Conservation (phyloP, 768 basidiomycete species). For the Russula griseocarnosa region DNA sequence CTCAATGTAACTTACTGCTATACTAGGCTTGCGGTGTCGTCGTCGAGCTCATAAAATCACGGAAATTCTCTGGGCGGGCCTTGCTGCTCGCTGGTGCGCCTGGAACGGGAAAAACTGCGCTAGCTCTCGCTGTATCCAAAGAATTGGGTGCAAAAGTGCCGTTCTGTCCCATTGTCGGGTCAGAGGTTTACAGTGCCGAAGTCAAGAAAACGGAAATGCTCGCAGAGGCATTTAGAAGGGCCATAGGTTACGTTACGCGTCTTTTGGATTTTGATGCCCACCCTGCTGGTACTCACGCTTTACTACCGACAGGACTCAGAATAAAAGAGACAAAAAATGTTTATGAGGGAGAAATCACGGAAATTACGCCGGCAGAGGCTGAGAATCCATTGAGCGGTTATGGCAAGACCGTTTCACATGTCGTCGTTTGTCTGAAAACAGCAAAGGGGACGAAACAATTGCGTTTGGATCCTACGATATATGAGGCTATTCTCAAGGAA, state of each 20-base stretch:
- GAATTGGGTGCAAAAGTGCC: conserved; percentile 94
- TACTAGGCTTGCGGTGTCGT: conserved; percentile 84
- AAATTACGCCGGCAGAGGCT: conserved; percentile 93
- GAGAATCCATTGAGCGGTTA: conserved; percentile 97
- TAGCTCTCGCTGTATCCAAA: conserved; percentile 92
- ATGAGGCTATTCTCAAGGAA: conserved; percentile 96
- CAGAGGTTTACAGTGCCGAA: conserved; percentile 93
- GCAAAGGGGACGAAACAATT: conserved; percentile 82
- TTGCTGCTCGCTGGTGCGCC: conserved; percentile 91
- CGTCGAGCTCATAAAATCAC: conserved; percentile 83
- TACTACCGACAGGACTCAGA: conserved; percentile 61
- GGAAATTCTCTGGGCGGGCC: conserved; percentile 91
- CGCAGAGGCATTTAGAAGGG: conserved; percentile 89
- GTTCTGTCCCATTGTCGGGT: conserved; percentile 98
- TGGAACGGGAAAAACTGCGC: conserved; percentile 96
- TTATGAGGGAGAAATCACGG: conserved; percentile 97
- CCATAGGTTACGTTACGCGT: conserved; percentile 76
- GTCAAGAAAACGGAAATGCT: conserved; percentile 99
- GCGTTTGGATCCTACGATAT: conserved; percentile 89
- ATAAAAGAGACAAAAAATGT: conserved; percentile 99
- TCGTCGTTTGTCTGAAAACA: conserved; percentile 95
- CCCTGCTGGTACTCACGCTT: background rate
- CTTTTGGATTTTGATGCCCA: too few relatives aligned
- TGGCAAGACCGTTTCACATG: conserved; percentile 97
- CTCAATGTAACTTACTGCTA: too few relatives aligned